Evolutionary conservation across 331 rosid species (phyloP), one percentile per base, ranked within the genome.

Genomic region (Spiraea crenata): DNA sequence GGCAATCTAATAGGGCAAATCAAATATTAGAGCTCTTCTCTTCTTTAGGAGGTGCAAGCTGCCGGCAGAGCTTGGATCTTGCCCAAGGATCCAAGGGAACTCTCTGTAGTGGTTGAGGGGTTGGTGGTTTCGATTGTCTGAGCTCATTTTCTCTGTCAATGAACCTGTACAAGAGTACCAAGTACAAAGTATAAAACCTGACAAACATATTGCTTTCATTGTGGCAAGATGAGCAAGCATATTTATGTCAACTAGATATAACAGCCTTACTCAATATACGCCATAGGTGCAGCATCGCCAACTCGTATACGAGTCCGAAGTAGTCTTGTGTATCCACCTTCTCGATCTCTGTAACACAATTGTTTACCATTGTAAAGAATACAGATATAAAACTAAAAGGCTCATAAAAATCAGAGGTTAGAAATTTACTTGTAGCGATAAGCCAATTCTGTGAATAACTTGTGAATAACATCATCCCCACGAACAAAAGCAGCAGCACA

Each of bases 251-350:
- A 65, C 40, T 6, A 66, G 45, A 17, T 34, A 71, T 47, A 7
- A 68, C 14, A 58, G 74, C 44, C 82, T 83, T 92, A 90, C 97
- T 95, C 99, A 14, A 95, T 89, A 77, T 91, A 91, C 13, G 96
- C 97, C 97, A 95, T 91, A 10, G 97, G 97, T 45, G 99, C 97
- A 65, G 99, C 97, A 79, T 95, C 99, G 44, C 99, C 99, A 62
- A 91, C 95, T 69, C 99, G 85, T 70, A 91, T 93, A 9, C 97
- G 97, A 55, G 95, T 93, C 56, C 99, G 86, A 74, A 95, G 97
- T 84, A 91, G 4, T 72, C 99, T 87, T 44, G 99, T 95, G 81
- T 95, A 89, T 65, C 99, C 97, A 59, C 99, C 99, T 41, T 80
- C 85, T 78, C 97, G 85, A 79, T 95, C 90, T 83, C 98, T 92